Evolutionary conservation across 306 rosid species (phyloP), one percentile per base, ranked within the genome.

Genomic region (Vigna trinervia): DNA sequence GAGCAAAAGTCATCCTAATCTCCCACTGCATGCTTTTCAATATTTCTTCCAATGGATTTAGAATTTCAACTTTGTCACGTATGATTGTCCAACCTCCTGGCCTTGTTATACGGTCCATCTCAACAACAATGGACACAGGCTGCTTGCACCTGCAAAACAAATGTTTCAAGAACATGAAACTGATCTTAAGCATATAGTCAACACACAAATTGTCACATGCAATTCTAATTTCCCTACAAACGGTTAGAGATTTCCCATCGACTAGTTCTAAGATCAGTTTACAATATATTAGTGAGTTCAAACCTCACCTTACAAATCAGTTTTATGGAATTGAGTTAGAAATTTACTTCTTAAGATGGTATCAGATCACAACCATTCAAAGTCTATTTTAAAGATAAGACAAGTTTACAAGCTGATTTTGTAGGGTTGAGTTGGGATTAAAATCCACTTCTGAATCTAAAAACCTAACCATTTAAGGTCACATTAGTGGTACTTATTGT

Each of bases 31-130:
- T 45, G 56, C 93, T 95, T 78, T 68, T 92, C 54, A 95, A 46
- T 61, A 95, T 90, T 53, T 85, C 92, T 62, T 92, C 96, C 64
- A 95, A 71, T 3, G 97, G 88, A 78, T 90, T 88, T 59, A 95
- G 84, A 59, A 92, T 89, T 79, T 88, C 89, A 20, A 89, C 87
- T 81, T 95, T 95, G 70, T 95, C 99, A 3, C 99, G 99, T 61
- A 95, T 74, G 74, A 95, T 88, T 8, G 85, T 87, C 94, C 93
- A 90, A n/a, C 99, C 99, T 76, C 97, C 99, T 0, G 99, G 96
- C 71, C 97, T 77, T 53, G 89, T 64, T 60, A 95, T 85, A 14
- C 97, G 91, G 83, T 95, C 99, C 99, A 95, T 95, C 90, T 95
- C 99, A 20, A 86, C 93, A 58, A 95, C 89, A 41, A 95, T 88